A percentile compares a stretch with the other conserved stretches of the same genome.
Evolutionary conservation across 1,284 basidiomycete genomes (phyloP).

Genomic region (Austroboletus rostrupii): DNA sequence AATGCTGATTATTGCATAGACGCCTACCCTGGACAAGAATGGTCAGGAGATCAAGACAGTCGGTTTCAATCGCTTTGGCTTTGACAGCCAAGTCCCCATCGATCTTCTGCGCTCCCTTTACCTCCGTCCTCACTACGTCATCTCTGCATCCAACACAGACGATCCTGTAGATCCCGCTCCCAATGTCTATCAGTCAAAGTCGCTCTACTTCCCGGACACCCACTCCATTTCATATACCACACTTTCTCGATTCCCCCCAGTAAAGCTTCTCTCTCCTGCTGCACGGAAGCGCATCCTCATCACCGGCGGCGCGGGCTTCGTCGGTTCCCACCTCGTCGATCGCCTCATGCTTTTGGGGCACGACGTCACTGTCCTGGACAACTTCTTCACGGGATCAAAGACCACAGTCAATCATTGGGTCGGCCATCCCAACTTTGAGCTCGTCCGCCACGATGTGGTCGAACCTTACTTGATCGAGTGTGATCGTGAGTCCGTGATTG

Average conservation of each 20-base stretch:
- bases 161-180: slow-evolving; percentile 46
- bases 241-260: slow-evolving; percentile 86
- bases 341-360: slow-evolving; percentile 96
- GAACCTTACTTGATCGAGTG: slow-evolving; percentile 97
- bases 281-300: slow-evolving; percentile 87
- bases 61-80: slow-evolving; percentile 81
- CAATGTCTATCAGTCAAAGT: slow-evolving; percentile 72
- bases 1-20: slow-evolving; percentile 35
- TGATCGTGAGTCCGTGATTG: slow-evolving; percentile 62
- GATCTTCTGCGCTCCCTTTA: slow-evolving; percentile 81
- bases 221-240: slow-evolving; percentile 89
- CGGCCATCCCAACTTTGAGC: slow-evolving; percentile 97
- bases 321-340: slow-evolving; percentile 96
- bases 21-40: slow-evolving; percentile 64
- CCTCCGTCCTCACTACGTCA: slow-evolving; percentile 75
- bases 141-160: slow-evolving; percentile 40
- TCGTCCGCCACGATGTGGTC: slow-evolving; percentile 95
- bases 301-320: slow-evolving; percentile 96
- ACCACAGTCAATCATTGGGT: slow-evolving; percentile 93
- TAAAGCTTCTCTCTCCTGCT: slow-evolving; percentile 77
- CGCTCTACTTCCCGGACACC: slow-evolving; percentile 74
- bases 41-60: slow-evolving; percentile 75
- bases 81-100: slow-evolving; percentile 79
- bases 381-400: slow-evolving; percentile 97
- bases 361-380: slow-evolving; percentile 96